Evolutionary conservation across 306 rosid genomes (phyloP).

Genomic region (Lathyrus aphaca): DNA sequence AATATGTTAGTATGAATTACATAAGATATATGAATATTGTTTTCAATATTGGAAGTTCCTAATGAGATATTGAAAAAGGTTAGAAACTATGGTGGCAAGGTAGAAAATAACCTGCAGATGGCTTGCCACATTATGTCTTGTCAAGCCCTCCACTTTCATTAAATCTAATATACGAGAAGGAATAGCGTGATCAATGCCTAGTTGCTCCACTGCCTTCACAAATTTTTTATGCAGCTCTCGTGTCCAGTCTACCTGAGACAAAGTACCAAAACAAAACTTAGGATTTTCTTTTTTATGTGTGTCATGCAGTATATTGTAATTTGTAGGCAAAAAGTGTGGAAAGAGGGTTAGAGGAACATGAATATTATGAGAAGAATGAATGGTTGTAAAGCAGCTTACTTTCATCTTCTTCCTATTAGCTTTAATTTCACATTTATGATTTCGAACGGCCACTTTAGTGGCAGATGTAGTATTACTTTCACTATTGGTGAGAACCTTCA

Average conservation of each 20-base stretch:
- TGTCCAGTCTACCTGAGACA: slow-evolving; percentile 94
- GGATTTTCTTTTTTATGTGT: neutral
- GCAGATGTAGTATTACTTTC: slow-evolving; percentile 43
- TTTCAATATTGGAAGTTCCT: slow-evolving; percentile 1
- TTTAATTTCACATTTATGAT: slow-evolving; percentile 45
- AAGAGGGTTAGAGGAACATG: slow-evolving; percentile 18
- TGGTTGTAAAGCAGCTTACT: slow-evolving; percentile 49
- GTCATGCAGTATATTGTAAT: neutral
- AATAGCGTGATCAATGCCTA: slow-evolving; percentile 94
- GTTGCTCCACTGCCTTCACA: slow-evolving; percentile 89
- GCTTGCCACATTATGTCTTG: slow-evolving; percentile 96
- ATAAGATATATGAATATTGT: neutral
- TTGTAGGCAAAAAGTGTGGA: neutral
- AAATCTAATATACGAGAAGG: slow-evolving; percentile 90
- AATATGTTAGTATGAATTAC: slow-evolving; percentile 3
- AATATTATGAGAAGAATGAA: slow-evolving; percentile 30
- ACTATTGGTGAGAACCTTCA: slow-evolving; percentile 42
- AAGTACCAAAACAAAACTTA: slow-evolving; percentile 21
- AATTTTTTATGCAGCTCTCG: slow-evolving; percentile 86
- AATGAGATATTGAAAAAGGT: neutral
- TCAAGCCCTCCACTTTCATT: slow-evolving; percentile 89
- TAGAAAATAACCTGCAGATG: slow-evolving; percentile 81
- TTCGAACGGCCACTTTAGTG: slow-evolving; percentile 46
- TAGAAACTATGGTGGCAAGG: slow-evolving; percentile 1
- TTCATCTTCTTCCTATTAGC: slow-evolving; percentile 77